phyloP scores from a whole-genome alignment of 169 alveolate species.

The Plasmodium fragile region DNA sequence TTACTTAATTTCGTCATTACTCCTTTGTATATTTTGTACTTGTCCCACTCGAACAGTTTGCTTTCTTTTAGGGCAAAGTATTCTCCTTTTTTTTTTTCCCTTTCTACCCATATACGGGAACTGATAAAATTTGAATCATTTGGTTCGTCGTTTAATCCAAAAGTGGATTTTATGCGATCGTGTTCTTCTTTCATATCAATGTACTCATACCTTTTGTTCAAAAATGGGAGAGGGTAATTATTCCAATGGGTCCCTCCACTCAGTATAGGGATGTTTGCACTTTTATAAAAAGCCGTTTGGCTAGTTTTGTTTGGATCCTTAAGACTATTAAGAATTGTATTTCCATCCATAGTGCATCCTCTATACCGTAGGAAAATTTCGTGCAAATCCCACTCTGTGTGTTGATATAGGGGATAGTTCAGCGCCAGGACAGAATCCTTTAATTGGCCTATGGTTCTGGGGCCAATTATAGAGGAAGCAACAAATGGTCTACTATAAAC shows the following conservation, averaged over 20 bases:
- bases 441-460: conserved; percentile 89
- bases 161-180: conserved; percentile 76
- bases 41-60: conserved; percentile 87
- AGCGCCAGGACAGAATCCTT: conserved; percentile 85
- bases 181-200: conserved; percentile 75
- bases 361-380: conserved; percentile 87
- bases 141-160: conserved; percentile 89
- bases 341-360: conserved; percentile 92
- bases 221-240: conserved; percentile 68
- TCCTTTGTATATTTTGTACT: conserved; percentile 81
- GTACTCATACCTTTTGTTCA: conserved; percentile 76
- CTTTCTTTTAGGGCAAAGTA: conserved; percentile 90
- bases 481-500: conserved; percentile 87
- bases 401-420: conserved; percentile 84
- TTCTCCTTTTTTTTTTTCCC: conserved; percentile 84
- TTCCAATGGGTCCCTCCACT: conserved; percentile 91
- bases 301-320: conserved; percentile 84
- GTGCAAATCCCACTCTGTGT: conserved; percentile 83
- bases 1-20: conserved; percentile 79
- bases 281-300: conserved; percentile 83
- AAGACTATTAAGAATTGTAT: conserved; percentile 82
- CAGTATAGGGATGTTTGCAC: conserved; percentile 88
- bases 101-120: conserved; percentile 88
- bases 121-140: conserved; percentile 83
- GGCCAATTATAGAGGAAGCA: conserved; percentile 86